A percentile compares a stretch with the other conserved stretches of the same genome.
These are phyloP conservation scores for Debaryomyces nepalensis DNA, from an alignment of 1,139 yeast genomes.

Conservation along the genomic window DNA sequence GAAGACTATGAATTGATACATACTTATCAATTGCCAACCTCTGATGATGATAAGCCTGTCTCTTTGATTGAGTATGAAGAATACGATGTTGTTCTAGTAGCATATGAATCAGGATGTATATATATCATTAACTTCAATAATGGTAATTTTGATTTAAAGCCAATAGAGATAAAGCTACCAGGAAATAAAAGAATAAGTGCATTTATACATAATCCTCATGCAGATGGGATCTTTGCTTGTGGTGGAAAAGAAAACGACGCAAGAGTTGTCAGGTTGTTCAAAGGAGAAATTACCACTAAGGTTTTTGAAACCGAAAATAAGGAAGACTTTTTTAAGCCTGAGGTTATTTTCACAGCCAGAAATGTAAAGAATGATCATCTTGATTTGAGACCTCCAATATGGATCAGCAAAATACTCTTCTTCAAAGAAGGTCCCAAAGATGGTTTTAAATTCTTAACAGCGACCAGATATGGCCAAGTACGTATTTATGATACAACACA, in stretches of 20 bases:
- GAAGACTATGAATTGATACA: slow-evolving; percentile 33
- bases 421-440: slow-evolving; percentile 33
- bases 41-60: slow-evolving; percentile 36
- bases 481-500: slow-evolving; percentile 63
- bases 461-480: slow-evolving; percentile 73
- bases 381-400: slow-evolving; percentile 70
- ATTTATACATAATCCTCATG: slow-evolving; percentile 50
- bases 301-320: slow-evolving; percentile 20
- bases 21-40: slow-evolving; percentile 30
- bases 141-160: slow-evolving; percentile 33
- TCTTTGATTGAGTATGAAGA: slow-evolving; percentile 34
- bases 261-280: slow-evolving; percentile 51
- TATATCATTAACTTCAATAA: slow-evolving; percentile 44
- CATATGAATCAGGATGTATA: slow-evolving; percentile 54
- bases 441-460: slow-evolving; percentile 56
- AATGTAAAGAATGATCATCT: slow-evolving; percentile 71
- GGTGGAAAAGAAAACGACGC: slow-evolving; percentile 80
- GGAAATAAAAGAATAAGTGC: slow-evolving; percentile 50
- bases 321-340: slow-evolving; percentile 26
- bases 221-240: slow-evolving; percentile 57
- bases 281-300: slow-evolving; percentile 23
- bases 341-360: slow-evolving; percentile 56
- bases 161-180: slow-evolving; percentile 35
- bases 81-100: slow-evolving; percentile 41
- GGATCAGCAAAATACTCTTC: slow-evolving; percentile 60